Conservation (phyloP, 2,329 filamentous ascomycete species). For the Exophiala viscosa region DNA sequence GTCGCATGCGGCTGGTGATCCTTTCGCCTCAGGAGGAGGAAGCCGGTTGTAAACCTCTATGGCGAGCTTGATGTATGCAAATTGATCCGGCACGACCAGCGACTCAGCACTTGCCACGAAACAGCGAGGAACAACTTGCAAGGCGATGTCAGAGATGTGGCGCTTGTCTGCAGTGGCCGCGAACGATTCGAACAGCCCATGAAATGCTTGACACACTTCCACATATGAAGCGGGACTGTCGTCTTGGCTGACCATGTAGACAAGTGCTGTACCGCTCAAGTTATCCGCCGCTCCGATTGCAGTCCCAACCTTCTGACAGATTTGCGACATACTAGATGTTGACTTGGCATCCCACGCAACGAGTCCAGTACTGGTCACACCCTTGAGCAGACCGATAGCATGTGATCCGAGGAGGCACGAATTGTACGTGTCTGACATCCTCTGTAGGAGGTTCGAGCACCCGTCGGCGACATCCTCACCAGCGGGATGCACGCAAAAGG, state of each 20-base stretch:
- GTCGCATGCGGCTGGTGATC: conserved; percentile 42
- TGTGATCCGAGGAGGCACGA: conserved; percentile 56
- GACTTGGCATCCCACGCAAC: conserved; percentile 34
- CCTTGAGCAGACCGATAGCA: conserved; percentile 39
- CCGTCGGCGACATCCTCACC: conserved; percentile 44
- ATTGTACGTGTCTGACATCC: conserved; percentile 54
- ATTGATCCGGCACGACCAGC: conserved; percentile 49
- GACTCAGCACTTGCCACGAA: conserved; percentile 52
- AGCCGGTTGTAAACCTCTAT: conserved; percentile 58
- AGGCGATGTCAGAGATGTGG: conserved; percentile 47
- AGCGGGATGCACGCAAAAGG: conserved; percentile 55
- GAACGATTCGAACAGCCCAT: conserved; percentile 54
- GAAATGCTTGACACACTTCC: conserved; percentile 57
- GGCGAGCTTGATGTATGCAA: conserved; percentile 49
- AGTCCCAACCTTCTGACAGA: conserved; percentile 37
- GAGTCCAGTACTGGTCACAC: conserved; percentile 38
- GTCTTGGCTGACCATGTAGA: conserved; percentile 56
- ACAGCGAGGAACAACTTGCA: conserved; percentile 57
- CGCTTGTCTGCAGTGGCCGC: conserved; percentile 24
- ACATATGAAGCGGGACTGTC: conserved; percentile 39
- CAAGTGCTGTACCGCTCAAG: conserved; percentile 45
- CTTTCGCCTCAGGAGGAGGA: conserved; percentile 40
- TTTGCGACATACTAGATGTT: conserved; percentile 32
- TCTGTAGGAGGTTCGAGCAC: conserved; percentile 50
- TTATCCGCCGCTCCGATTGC: conserved; percentile 35